Percentiles rank a stretch among this genome's conserved stretches.
Conservation (phyloP, 805 yeast genomes). For the Pichia nanzhaoensis region DNA sequence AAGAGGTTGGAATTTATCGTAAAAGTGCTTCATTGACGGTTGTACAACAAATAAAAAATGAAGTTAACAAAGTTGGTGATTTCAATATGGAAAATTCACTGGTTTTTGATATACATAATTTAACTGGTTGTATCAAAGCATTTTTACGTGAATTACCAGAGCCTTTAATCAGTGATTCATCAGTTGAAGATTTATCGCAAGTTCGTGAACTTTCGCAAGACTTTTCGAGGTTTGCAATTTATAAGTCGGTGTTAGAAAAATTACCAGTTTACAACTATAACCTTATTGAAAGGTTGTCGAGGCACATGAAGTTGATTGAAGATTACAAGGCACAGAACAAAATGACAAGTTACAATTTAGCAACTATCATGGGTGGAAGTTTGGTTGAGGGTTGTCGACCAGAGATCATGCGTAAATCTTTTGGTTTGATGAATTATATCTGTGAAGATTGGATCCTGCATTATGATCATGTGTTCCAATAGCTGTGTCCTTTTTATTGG, state of each 20-base stretch:
- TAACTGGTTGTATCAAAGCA: conserved; percentile 82
- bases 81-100: conserved; percentile 37
- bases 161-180: conserved; percentile 61
- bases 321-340: conserved; percentile 61
- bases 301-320: conserved; percentile 66
- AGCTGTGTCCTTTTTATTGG: background rate
- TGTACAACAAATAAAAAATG: conserved; percentile 36
- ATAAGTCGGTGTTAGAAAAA: conserved; percentile 21
- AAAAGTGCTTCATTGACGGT: conserved; percentile 48
- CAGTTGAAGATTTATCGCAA: conserved; percentile 51
- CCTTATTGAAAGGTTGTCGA: conserved; percentile 57
- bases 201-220: conserved; percentile 24
- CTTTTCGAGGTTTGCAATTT: conserved; percentile 22
- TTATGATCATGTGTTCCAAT: conserved; percentile 33
- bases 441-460: conserved; percentile 44
- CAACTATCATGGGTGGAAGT: conserved; percentile 76
- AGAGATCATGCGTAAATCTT: conserved; percentile 39
- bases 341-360: conserved; percentile 85
- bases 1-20: conserved; percentile 87
- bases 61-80: conserved; percentile 41
- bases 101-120: conserved; percentile 69
- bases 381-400: conserved; percentile 49
- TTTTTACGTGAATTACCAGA: conserved; percentile 84
- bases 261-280: conserved; percentile 65
- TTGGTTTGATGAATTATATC: conserved; percentile 49